Evolutionary conservation across 495 filamentous ascomycete species (phyloP), one percentile per base, ranked within the genome.

Genomic region (Friedmanniomyces simplex): DNA sequence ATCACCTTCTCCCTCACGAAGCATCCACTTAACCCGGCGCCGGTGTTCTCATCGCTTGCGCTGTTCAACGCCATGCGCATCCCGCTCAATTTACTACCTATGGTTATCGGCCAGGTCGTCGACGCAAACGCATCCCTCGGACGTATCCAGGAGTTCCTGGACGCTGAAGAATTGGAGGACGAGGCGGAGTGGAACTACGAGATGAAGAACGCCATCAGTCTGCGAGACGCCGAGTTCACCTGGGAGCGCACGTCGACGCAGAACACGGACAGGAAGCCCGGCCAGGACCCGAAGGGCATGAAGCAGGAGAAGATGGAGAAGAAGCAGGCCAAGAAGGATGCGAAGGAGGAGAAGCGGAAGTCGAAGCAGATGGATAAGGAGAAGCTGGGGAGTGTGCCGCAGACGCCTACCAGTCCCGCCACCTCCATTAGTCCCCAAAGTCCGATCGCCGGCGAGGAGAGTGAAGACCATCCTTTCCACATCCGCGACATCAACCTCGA

Each of bases 61-160:
- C 72, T 96, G 22, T 98, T 96, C 77, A 98, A 96, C 65, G 82
- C 83, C 4, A 76, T 98, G 41, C 83, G 91, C 18, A 81, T 95
- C 73, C 91, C 91, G 0, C 74, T 98, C 42, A 96, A 95, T 63
- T 67, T 96, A 57, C 75, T 98, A 1, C 90, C 91, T 0, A 67
- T 95, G 65, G 87, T 96, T 36, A 87, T 96, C 60, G 87, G 89
- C 46, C 87, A 91, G 66, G 81, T 88, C 6, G 86, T 86, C 24
- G 93, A 98, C 76, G 93, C 90, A 11, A 87, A 82, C 80, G 85
- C 87, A 7, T 93, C 89, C 0, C 62, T 96, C 2, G 74, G 80
- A 36, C 86, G 91, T 41, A 86, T 98, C 39, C 83, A 96, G 66
- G 87, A 91, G 47, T 96, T 90, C 63, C 68, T 98, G 46, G 60